phyloP scores from a whole-genome alignment of 208 protist species.

The Tritrichomonas musculus region DNA sequence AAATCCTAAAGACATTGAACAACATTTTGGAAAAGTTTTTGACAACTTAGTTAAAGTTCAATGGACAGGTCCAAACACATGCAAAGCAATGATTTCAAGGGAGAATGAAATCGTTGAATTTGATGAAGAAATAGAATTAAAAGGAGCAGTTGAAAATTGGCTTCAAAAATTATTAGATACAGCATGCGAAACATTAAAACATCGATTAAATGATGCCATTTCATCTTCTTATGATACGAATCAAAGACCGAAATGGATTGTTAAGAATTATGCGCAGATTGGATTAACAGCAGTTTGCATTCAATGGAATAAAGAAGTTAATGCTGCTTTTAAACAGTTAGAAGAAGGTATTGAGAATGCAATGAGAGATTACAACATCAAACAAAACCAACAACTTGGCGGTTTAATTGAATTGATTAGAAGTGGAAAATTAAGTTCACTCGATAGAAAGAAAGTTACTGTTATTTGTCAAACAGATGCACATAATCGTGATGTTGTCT shows the following conservation, averaged over 20 bases:
- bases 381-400: constrained; percentile 77
- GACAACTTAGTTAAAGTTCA: constrained; percentile 57
- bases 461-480: constrained; percentile 95
- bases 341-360: constrained; percentile 88
- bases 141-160: constrained; percentile 89
- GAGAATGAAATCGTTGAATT: constrained; percentile 84
- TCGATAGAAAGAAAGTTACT: constrained; percentile 83
- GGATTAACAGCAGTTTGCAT: constrained; percentile 83
- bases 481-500: constrained; percentile 66
- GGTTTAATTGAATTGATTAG: constrained; percentile 82
- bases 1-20: constrained; percentile 61
- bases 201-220: constrained; percentile 73
- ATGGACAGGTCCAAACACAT: constrained; percentile 48
- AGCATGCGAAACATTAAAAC: constrained; percentile 67
- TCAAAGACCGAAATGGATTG: constrained; percentile 86
- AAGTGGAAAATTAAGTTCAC: constrained; percentile 45
- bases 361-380: constrained; percentile 89
- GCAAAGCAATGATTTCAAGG: constrained; percentile 39
- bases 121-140: constrained; percentile 69
- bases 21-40: constrained; percentile 63
- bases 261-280: constrained; percentile 86
- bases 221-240: constrained; percentile 61
- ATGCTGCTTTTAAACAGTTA: constrained; percentile 79
- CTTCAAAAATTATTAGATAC: constrained; percentile 75
- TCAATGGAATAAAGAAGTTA: constrained; percentile 89